Evolutionary conservation across 2,329 filamentous ascomycete species (phyloP), one percentile per base, ranked within the genome.

Genomic region (Plectosphaerella plurivora): DNA sequence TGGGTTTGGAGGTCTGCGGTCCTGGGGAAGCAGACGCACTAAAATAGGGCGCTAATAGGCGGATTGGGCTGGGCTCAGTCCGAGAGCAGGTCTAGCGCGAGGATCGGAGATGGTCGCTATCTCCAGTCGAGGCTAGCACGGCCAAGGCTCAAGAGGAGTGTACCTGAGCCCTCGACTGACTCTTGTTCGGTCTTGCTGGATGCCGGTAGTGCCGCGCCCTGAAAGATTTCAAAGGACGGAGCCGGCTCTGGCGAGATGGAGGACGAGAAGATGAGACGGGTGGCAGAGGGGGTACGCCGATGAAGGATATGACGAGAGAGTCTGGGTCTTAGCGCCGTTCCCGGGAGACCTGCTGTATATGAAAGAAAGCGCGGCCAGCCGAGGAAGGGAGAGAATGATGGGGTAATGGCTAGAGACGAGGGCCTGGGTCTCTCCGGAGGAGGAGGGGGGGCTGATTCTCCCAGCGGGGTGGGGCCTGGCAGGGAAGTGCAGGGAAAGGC

Each of bases 271-370:
- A 39, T 39, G 37, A 39, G 41, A 53, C 48, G 36, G 33, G 25
- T 39, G 42, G 49, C 22, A 51, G 41, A 47, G 53, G 52, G 51
- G 54, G 51, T 53, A 56, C 49, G 55, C 51, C 51, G 55, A 57
- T 54, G 54, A 57, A 57, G 54, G 55, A 49, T 56, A 56, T 57
- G 55, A 57, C 55, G 55, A 55, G 51, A 52, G 55, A 51, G 55
- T 54, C 51, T 49, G 51, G 55, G 56, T 55, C 55, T 56, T 57
- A 57, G 55, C 55, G 55, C 55, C 55, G 55, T 56, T 57, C 51
- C 51, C 53, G 55, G 54, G 55, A 56, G 55, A 44, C 51, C 51
- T 51, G 51, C 53, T 45, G 55, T 54, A 56, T 57, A 55, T 57
- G 55, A 56, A 49, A 49, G 47, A 49, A 37, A 49, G 35, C 47